Evolutionary conservation across 192 early-diverging fungal species (phyloP), one percentile per base, ranked within the genome.

Genomic region (Coemansia guatemalensis): DNA sequence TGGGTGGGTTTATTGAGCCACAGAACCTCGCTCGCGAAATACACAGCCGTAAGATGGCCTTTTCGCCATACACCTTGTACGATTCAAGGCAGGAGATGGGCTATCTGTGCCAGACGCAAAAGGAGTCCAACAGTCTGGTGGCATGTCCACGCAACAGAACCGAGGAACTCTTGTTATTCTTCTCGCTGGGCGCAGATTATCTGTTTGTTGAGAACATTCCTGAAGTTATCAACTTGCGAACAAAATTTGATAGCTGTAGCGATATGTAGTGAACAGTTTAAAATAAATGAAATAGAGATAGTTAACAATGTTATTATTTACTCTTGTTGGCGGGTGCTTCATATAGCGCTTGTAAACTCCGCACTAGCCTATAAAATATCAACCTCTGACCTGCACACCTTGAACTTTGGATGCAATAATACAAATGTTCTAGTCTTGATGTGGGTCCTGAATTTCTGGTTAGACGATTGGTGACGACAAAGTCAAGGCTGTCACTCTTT

Each of bases 171-270:
- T 69, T 56, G 22, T 58, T 71, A 53, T 82, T 82, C 54, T 82
- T 82, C 20, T 48, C 24, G 3, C 55, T 65, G 47, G 80, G 80
- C 29, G 47, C 61, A 8, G 80, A 82, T 68, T 82, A 68, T 53
- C 48, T 82, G 52, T 82, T 82, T 71, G 73, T 75, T 23, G 80
- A 82, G 22, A 74, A 82, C 47, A 75, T 77, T 53, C 67, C 64
- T 9, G 80, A 82, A 49, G 73, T 74, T 11, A 56, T 41, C 11
- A 21, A 58, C 18, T 12, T 51, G 18, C 24, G 41, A 22, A 8
- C 22, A 9, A n/a, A 30, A 21, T 60, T 21, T 27, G 47, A 41
- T 39, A 17, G 20, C n/a, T 39, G 22, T 54, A 17, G 33, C 32
- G 33, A 44, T 44, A 4, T 44, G 39, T 44, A 44, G 39, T n/a